These are phyloP conservation scores for Vaccinium vitisidaea DNA, from an alignment of 148 eudicot genomes.

Conservation along the genomic window DNA sequence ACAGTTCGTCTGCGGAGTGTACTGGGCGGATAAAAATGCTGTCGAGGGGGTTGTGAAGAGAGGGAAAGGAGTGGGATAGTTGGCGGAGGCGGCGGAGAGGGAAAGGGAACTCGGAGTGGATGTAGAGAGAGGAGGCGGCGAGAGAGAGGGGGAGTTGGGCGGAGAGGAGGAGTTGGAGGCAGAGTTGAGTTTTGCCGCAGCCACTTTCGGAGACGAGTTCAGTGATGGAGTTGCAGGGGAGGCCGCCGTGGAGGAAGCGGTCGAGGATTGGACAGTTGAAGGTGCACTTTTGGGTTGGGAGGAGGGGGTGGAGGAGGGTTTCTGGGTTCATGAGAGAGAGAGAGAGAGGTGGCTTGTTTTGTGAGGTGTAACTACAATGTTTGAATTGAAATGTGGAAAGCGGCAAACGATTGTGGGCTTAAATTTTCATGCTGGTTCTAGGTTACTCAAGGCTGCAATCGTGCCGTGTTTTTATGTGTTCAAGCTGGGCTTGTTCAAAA, in stretches of 20 bases:
- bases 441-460: no score
- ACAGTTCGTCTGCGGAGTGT: slow-evolving; percentile 61
- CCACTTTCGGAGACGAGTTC: slow-evolving; percentile 85
- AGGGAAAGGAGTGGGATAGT: slow-evolving; percentile 37
- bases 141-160: slow-evolving; percentile 63
- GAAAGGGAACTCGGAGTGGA: slow-evolving; percentile 81
- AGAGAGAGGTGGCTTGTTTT: neutral
- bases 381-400: neutral
- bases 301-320: slow-evolving; percentile 33
- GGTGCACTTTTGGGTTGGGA: slow-evolving; percentile 44
- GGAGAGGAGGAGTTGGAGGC: slow-evolving; percentile 81
- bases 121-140: slow-evolving; percentile 54
- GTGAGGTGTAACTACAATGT: neutral
- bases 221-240: slow-evolving; percentile 71
- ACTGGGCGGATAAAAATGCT: slow-evolving; percentile 40
- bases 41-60: slow-evolving; percentile 45
- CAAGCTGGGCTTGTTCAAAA: no score
- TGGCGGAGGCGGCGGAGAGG: slow-evolving; percentile 76
- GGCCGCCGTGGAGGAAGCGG: slow-evolving; percentile 66
- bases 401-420: neutral
- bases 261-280: slow-evolving; percentile 63
- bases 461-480: no score
- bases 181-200: slow-evolving; percentile 82
- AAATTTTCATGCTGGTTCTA: no score
- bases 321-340: slow-evolving; percentile 49